Evolutionary conservation across 306 rosid genomes (phyloP), one percentile per base, ranked within the genome.

Genomic region (Carpinus fangiana): DNA sequence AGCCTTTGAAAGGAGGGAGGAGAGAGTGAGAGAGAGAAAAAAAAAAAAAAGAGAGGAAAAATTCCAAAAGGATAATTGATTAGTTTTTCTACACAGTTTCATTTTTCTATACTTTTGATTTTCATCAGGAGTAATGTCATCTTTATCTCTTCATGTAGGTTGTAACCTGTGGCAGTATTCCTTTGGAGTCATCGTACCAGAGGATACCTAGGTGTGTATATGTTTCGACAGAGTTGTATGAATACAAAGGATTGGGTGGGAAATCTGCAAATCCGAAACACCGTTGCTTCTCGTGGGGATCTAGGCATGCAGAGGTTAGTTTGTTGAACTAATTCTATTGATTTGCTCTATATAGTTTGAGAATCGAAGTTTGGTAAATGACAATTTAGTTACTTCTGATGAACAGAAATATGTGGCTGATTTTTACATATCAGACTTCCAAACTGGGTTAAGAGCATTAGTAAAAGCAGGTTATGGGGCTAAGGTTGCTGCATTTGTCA

Each of bases 91-190:
- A 70, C 12, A 41, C 43, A 28, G 52, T 12, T n/a, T 34, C 12
- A 21, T 46, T 12, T 21, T 64, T 53, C 61, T 20, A 2, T 8
- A 20, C 41, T 34, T 56, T 31, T 75, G 28, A 68, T 74, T 53
- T 82, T 66, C 36, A 50, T 31, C 34, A 45, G 71, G 50, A 52
- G 52, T 21, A 55, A 66, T 71, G 34, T 67, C 38, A 12, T 80
- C 18, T 53, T 13, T 67, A 17, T 68, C 77, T 53, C 81, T 81
- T 77, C 76, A 12, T 85, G 89, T 82, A 96, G 99, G 97, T 96
- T 76, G 99, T 96, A 73, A 96, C 99, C 31, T 96, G 99, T 73
- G 98, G 99, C 77, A 96, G 99, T 78, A 96, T 96, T 84, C 97
- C 99, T 72, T 74, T 96, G 88, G 99, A 96, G 82, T 89, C 98